These are phyloP conservation scores for Emydomyces testavorans DNA, from an alignment of 2,329 filamentous ascomycete genomes.

Conservation along the genomic window DNA sequence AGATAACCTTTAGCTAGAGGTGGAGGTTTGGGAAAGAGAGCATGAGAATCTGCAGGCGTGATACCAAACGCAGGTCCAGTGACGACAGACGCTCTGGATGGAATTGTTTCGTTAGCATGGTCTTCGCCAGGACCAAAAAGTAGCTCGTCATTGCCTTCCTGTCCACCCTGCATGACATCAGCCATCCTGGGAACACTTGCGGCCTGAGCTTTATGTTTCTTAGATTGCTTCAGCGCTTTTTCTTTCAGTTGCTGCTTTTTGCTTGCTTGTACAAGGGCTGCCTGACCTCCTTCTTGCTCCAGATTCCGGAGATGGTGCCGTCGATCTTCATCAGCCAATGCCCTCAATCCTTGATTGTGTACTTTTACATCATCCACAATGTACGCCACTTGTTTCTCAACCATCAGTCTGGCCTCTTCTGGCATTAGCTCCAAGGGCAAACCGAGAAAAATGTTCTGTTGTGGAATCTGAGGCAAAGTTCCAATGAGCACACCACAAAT, in stretches of 20 bases:
- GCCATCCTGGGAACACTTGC: slow-evolving; percentile 11
- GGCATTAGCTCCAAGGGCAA: slow-evolving; percentile 80
- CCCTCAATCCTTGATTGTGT: slow-evolving; percentile 55
- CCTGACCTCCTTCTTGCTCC: slow-evolving; percentile 44
- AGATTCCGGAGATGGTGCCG: slow-evolving; percentile 49
- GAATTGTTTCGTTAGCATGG: slow-evolving; percentile 6
- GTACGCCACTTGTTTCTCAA: slow-evolving; percentile 64
- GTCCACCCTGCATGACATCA: background rate
- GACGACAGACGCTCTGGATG: slow-evolving; percentile 14
- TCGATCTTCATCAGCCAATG: slow-evolving; percentile 47
- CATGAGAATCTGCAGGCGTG: slow-evolving; percentile 42
- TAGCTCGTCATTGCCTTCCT: background rate
- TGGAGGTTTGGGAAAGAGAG: slow-evolving; percentile 31
- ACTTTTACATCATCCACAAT: slow-evolving; percentile 66
- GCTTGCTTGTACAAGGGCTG: slow-evolving; percentile 36
- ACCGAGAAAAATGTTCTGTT: slow-evolving; percentile 88
- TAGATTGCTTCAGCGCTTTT: slow-evolving; percentile 32
- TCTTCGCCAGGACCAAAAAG: slow-evolving; percentile 13
- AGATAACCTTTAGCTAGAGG: slow-evolving; percentile 21
- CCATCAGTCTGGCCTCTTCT: slow-evolving; percentile 73
- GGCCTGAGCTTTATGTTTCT: slow-evolving; percentile 16
- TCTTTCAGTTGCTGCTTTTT: slow-evolving; percentile 42
- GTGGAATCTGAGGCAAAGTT: slow-evolving; percentile 79
- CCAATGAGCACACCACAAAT: slow-evolving; percentile 80
- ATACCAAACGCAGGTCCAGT: slow-evolving; percentile 26